These are phyloP conservation scores for Annona squamosa DNA, from an alignment of 164 flowering plant species.

Conservation along the genomic window DNA sequence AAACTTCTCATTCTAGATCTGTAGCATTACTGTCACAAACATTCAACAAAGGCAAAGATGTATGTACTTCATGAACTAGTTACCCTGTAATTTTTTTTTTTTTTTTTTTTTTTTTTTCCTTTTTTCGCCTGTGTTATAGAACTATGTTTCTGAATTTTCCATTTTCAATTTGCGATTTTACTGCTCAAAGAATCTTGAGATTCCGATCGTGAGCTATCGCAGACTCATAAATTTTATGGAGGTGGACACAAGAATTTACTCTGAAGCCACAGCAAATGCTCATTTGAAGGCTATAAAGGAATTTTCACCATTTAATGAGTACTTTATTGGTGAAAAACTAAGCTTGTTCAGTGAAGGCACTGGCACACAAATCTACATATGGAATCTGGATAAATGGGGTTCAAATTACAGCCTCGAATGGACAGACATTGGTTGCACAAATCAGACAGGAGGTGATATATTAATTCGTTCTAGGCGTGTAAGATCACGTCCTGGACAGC, in stretches of 20 bases:
- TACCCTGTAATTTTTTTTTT: background rate
- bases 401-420: constrained; percentile 43
- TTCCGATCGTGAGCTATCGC: constrained; percentile 48
- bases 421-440: constrained; percentile 26
- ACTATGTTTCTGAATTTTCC: background rate
- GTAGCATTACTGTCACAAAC: constrained; percentile 58
- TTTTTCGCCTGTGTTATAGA: background rate
- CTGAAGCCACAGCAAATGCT: constrained; percentile 29
- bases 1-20: constrained; percentile 50
- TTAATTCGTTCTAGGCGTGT: constrained; percentile 38
- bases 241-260: constrained; percentile 32
- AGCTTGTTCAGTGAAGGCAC: constrained; percentile 30
- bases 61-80: constrained; percentile 6
- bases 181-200: constrained; percentile 42
- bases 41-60: constrained; percentile 51
- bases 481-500: constrained; percentile 54
- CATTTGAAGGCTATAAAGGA: constrained; percentile 41
- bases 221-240: constrained; percentile 41
- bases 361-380: constrained; percentile 59
- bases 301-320: constrained; percentile 54
- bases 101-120: background rate
- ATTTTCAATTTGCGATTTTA: background rate
- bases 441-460: constrained; percentile 35
- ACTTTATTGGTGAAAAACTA: constrained; percentile 44
- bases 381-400: constrained; percentile 62